phyloP scores from a whole-genome alignment of 2,329 filamentous ascomycete species.

The Ophiostoma perfectum region DNA sequence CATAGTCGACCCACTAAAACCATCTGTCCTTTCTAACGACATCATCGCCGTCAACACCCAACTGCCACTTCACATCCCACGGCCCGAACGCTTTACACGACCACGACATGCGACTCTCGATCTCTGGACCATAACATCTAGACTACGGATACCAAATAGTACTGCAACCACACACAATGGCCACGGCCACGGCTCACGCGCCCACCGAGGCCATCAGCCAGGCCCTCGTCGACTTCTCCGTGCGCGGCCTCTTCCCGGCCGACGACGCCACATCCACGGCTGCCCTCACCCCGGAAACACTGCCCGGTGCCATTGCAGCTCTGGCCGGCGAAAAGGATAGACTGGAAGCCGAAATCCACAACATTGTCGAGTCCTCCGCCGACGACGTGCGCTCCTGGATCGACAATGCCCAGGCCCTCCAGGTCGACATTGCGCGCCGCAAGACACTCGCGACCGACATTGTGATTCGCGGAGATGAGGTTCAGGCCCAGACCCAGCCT shows the following conservation, averaged over 20 bases:
- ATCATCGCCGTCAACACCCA: not conserved
- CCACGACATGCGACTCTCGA: not conserved
- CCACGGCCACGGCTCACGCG: not conserved
- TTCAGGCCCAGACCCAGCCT: too few relatives aligned
- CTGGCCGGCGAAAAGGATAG: conserved; percentile 40
- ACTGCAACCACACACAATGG: not conserved
- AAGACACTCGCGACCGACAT: conserved; percentile 76
- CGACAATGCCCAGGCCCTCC: conserved; percentile 72
- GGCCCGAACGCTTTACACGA: too few relatives aligned
- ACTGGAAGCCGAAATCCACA: conserved; percentile 61
- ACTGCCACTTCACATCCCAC: not conserved
- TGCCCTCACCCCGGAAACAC: conserved; percentile 33
- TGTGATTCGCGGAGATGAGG: conserved; percentile 66
- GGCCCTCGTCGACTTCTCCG: conserved; percentile 60
- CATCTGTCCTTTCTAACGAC: too few relatives aligned
- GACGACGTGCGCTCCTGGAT: conserved; percentile 84
- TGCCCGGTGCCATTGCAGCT: conserved; percentile 40
- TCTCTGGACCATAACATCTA: not conserved
- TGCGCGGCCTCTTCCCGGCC: conserved; percentile 40
- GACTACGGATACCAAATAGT: not conserved
- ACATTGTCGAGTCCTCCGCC: conserved; percentile 69
- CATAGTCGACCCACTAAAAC: too few relatives aligned
- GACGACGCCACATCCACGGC: conserved; percentile 42
- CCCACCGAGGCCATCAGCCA: conserved; percentile 37
- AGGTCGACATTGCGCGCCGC: conserved; percentile 77